Conservation (phyloP, 1,284 basidiomycete species). For the Coriolopsis trogii region DNA sequence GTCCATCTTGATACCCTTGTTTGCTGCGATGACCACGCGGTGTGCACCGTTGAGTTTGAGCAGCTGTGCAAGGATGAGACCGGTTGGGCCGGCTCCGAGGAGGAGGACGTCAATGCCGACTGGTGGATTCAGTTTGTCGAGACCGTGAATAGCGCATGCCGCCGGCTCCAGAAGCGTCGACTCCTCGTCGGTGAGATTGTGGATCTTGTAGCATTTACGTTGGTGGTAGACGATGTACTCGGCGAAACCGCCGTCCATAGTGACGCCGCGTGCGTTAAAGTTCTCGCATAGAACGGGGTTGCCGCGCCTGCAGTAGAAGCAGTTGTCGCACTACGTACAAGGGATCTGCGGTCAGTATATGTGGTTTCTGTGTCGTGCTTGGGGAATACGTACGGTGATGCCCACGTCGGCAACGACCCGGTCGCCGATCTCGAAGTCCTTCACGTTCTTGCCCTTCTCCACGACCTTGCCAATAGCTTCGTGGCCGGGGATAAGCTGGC, state of each 20-base stretch:
- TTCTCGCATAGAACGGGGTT: constrained; percentile 58
- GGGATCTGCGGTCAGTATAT: constrained; percentile 8
- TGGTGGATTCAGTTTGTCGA: constrained; percentile 59
- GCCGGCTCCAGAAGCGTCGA: constrained; percentile 64
- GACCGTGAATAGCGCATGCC: constrained; percentile 64
- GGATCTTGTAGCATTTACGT: constrained; percentile 50
- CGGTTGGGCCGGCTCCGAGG: constrained; percentile 54
- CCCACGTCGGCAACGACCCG: constrained; percentile 61
- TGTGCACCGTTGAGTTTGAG: constrained; percentile 58
- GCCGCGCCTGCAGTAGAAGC: constrained; percentile 63
- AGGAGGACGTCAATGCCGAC: constrained; percentile 59
- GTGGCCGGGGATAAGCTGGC: constrained; percentile 58
- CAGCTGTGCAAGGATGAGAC: constrained; percentile 62
- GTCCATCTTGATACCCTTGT: constrained; percentile 63
- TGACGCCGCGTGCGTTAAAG: constrained; percentile 56
- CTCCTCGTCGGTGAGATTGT: constrained; percentile 63
- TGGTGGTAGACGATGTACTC: constrained; percentile 53
- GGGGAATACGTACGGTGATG: constrained; percentile 40
- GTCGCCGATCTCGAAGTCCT: constrained; percentile 56
- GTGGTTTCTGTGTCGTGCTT: neutral
- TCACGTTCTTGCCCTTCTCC: constrained; percentile 56
- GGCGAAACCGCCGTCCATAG: constrained; percentile 59
- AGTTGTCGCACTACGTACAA: constrained; percentile 47
- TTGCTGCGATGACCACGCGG: constrained; percentile 52
- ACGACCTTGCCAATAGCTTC: constrained; percentile 59